Percentiles rank a stretch among this genome's conserved stretches.
Evolutionary conservation across 352 stramenopile species (phyloP).

Genomic region (Halophytophthora batemanensis): DNA sequence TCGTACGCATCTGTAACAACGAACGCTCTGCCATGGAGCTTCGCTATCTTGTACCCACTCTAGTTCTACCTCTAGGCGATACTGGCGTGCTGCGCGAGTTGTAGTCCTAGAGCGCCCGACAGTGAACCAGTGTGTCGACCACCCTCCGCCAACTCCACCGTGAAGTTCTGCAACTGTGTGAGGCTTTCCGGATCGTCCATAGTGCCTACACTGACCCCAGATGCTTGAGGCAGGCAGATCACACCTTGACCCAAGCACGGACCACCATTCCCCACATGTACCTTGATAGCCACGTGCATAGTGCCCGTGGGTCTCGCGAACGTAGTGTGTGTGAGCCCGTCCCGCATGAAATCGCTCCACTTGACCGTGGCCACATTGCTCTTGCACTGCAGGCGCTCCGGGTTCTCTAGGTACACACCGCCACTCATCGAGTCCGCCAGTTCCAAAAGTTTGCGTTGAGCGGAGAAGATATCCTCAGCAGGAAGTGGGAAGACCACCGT

Average conservation of each 20-base stretch:
- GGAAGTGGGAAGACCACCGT: slow-evolving; percentile 77
- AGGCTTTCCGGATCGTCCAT: slow-evolving; percentile 17
- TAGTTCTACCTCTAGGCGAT: slow-evolving; percentile 17
- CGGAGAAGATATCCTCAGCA: slow-evolving; percentile 81
- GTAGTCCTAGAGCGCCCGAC: slow-evolving; percentile 38
- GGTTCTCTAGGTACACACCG: slow-evolving; percentile 52
- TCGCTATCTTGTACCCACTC: slow-evolving; percentile 8
- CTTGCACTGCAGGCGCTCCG: slow-evolving; percentile 33
- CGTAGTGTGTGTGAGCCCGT: slow-evolving; percentile 56
- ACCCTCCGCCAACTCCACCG: slow-evolving; percentile 49
- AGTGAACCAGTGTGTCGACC: slow-evolving; percentile 58
- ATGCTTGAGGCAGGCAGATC: slow-evolving; percentile 48
- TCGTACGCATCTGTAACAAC: too few relatives aligned
- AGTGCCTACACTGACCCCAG: slow-evolving; percentile 12
- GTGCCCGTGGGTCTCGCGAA: slow-evolving; percentile 44
- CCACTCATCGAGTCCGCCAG: slow-evolving; percentile 66
- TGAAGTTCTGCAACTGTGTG: slow-evolving; percentile 38
- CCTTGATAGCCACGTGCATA: slow-evolving; percentile 76
- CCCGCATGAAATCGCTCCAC: slow-evolving; percentile 44
- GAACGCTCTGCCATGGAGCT: slow-evolving; percentile 6
- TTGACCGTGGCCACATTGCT: slow-evolving; percentile 49
- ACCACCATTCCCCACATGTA: slow-evolving; percentile 44
- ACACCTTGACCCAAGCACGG: slow-evolving; percentile 66
- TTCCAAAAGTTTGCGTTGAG: slow-evolving; percentile 78
- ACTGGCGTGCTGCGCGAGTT: slow-evolving; percentile 28